Percentiles rank a stretch among this genome's conserved stretches.
Conservation (phyloP, 495 filamentous ascomycete genomes). For the Niebla homalea region DNA sequence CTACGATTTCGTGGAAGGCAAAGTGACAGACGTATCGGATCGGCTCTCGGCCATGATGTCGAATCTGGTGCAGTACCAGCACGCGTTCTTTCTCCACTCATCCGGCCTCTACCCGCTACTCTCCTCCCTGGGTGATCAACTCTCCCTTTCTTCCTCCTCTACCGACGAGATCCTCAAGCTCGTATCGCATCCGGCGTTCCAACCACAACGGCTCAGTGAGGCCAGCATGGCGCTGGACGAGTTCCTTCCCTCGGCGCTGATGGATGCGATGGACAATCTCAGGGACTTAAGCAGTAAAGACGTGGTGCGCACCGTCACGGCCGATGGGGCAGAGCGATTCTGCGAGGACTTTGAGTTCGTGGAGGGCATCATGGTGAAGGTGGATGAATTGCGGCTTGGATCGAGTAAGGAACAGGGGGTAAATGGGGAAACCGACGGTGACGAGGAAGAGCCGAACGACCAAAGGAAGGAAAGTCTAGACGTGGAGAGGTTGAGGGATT, state of each 20-base stretch:
- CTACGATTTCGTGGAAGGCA: constrained; percentile 27
- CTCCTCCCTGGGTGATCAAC: constrained; percentile 40
- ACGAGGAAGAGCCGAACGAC: constrained; percentile 26
- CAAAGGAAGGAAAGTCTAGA: constrained; percentile 24
- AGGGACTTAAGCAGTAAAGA: constrained; percentile 54
- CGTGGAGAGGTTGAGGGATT: constrained; percentile 40
- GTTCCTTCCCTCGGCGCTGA: constrained; percentile 82
- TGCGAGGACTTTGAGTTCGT: constrained; percentile 84
- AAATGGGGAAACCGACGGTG: constrained; percentile 19
- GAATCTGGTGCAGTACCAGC: constrained; percentile 46
- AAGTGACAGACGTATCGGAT: constrained; percentile 10
- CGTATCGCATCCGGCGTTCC: constrained; percentile 44
- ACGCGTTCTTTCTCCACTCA: constrained; percentile 52
- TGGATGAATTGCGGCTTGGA: constrained; percentile 38
- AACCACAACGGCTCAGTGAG: constrained; percentile 44
- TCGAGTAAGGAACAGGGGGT: constrained; percentile 19
- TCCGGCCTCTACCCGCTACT: constrained; percentile 67
- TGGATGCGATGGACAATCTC: constrained; percentile 77
- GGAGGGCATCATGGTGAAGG: constrained; percentile 52
- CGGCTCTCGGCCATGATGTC: constrained; percentile 23
- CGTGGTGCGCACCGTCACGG: constrained; percentile 60
- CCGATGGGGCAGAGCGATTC: constrained; percentile 74
- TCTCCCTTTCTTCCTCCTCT: constrained; percentile 22
- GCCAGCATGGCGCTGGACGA: constrained; percentile 73
- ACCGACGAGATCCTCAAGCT: constrained; percentile 35